phyloP scores from a whole-genome alignment of 768 basidiomycete genomes.

The Stropharia rugosoannulata region DNA sequence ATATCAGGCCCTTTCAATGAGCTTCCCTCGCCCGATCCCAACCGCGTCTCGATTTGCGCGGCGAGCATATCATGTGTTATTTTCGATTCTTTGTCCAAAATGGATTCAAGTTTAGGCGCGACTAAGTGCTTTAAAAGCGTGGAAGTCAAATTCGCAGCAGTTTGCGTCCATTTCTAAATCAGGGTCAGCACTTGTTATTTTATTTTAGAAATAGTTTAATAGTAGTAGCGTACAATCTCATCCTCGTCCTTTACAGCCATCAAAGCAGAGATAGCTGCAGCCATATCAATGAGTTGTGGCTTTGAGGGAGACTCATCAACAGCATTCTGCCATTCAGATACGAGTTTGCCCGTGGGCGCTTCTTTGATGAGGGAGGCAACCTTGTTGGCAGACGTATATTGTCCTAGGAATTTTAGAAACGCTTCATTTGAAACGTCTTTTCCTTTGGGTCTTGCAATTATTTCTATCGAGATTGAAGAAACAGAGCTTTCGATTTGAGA shows the following conservation, averaged over 20 bases:
- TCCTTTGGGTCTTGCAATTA: constrained; percentile 74
- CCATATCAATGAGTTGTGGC: constrained; percentile 80
- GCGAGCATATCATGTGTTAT: constrained; percentile 88
- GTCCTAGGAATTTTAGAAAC: constrained; percentile 62
- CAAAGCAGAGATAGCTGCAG: constrained; percentile 68
- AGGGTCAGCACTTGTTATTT: background rate
- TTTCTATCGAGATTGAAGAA: constrained; percentile 65
- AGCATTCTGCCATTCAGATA: constrained; percentile 80
- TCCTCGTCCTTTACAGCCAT: constrained; percentile 91
- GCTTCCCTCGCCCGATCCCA: constrained; percentile 82
- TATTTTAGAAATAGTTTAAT: background rate
- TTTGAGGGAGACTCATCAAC: constrained; percentile 53
- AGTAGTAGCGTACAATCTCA: constrained; percentile 63
- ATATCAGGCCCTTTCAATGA: constrained; percentile 84
- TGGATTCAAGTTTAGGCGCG: constrained; percentile 82
- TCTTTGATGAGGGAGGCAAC: constrained; percentile 85
- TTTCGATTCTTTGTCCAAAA: constrained; percentile 89
- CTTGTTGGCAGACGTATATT: constrained; percentile 59
- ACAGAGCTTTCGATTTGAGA: constrained; percentile 67
- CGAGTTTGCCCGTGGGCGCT: constrained; percentile 78
- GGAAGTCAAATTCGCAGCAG: constrained; percentile 76
- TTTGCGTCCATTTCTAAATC: constrained; percentile 72
- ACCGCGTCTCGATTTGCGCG: constrained; percentile 80
- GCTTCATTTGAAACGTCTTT: constrained; percentile 80
- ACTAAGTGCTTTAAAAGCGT: constrained; percentile 86